These are phyloP conservation scores for Botrytis cinerea DNA, from an alignment of 2,329 filamentous ascomycete species.

Conservation along the genomic window DNA sequence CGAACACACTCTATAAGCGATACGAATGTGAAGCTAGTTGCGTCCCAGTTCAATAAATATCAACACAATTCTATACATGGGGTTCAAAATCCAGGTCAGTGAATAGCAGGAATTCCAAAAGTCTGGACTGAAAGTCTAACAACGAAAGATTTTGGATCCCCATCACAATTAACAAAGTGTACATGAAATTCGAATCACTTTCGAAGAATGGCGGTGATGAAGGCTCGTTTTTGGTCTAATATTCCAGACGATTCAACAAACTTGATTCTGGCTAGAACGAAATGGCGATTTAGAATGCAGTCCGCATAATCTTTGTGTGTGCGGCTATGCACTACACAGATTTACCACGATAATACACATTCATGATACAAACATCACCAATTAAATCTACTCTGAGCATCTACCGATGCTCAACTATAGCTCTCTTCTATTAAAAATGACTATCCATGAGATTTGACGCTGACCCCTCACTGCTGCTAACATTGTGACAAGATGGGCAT, in stretches of 20 bases:
- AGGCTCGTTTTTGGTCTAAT: neutral
- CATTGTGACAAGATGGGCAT: neutral
- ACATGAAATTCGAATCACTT: neutral
- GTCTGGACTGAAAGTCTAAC: neutral
- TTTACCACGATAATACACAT: neutral
- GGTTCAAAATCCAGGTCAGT: neutral
- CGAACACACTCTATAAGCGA: neutral
- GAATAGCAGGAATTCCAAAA: neutral
- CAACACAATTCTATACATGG: neutral
- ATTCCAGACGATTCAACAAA: neutral
- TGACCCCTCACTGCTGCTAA: neutral
- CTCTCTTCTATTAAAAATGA: neutral
- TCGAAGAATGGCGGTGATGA: neutral
- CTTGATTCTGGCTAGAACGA: neutral
- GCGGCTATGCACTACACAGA: neutral
- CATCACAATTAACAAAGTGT: neutral
- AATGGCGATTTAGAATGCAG: neutral
- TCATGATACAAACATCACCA: neutral
- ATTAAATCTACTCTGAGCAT: neutral
- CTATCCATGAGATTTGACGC: neutral
- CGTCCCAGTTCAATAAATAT: neutral
- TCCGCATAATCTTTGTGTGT: neutral
- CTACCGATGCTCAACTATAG: neutral
- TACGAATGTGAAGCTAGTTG: neutral
- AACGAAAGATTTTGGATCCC: neutral